Evolutionary conservation across 768 basidiomycete species (phyloP), one percentile per base, ranked within the genome.

Genomic region (Tephrocybe rancida): DNA sequence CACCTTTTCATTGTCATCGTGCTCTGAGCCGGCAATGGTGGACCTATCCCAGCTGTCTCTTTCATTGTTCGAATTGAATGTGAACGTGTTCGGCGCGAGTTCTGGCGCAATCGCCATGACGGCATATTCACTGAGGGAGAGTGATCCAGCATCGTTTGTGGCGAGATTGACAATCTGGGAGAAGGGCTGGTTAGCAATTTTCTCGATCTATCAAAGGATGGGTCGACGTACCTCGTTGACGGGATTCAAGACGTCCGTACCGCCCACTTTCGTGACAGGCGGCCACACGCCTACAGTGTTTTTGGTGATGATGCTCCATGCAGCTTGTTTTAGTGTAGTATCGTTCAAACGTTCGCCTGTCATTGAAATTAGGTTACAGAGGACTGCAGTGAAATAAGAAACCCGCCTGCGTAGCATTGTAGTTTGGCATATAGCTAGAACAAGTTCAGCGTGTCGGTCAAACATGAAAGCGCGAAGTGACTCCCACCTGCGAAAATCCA

Each of bases 171-270:
- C 63, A 21, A 74, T 73, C 70, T 72, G 27, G 1, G 35, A 24
- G n/a, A 14, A 18, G 7, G 13, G 14, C 29, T 19, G 16, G n/a
- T 52, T 24, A 27, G 18, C 9, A 24, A 18, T 13, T 6, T 37
- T 16, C 35, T 11, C 42, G 14, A 27, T 2, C 42, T 19, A 44
- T 37, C 5, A 24, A 6, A 72, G 5, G n/a, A 16, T 16, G 35
- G n/a, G 7, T 30, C 5, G 67, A 53, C 51, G 3, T 29, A 76
- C 69, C 39, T 84, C 78, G 0, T 61, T 64, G 55, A 76, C 66
- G 7, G 72, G 72, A 45, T 81, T 75, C 10, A 85, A 72, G 54
- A 86, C 75, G 32, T 78, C 70, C 16, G 66, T 70, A 4, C 73
- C 74, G 43, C 79, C 70, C 26, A 80, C 63, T 10, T 71, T 62